A percentile compares a stretch with the other conserved stretches of the same genome.
Conservation (phyloP, 169 alveolate species). For the Eimeria maxima region DNA sequence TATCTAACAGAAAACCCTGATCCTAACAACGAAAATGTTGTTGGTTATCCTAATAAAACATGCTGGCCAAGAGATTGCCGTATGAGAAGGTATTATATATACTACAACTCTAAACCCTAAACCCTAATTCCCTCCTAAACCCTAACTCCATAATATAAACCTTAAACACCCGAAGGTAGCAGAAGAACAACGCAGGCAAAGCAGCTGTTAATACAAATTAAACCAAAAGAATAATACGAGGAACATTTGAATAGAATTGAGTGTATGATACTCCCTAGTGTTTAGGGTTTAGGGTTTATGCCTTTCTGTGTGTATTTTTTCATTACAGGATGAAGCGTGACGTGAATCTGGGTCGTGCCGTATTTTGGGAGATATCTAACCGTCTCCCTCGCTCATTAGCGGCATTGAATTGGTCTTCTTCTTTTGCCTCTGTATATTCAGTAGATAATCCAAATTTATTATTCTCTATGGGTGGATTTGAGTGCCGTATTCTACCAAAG, state of each 20-base stretch:
- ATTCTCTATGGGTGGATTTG: conserved; percentile 99
- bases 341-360: conserved; percentile 99
- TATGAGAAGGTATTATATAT: conserved; percentile 98
- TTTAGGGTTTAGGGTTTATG: not conserved
- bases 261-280: not conserved
- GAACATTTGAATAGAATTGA: too few relatives aligned
- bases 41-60: conserved; percentile 99
- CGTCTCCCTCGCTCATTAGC: conserved; percentile 99
- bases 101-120: too few relatives aligned
- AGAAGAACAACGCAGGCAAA: too few relatives aligned
- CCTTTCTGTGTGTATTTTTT: too few relatives aligned
- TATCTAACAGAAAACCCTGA: conserved; percentile 99
- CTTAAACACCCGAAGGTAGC: too few relatives aligned
- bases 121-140: too few relatives aligned
- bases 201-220: too few relatives aligned
- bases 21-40: conserved; percentile 99
- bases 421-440: conserved; percentile 99
- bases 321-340: conserved; percentile 92
- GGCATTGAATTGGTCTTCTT: conserved; percentile 97
- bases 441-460: conserved; percentile 99
- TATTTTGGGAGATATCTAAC: conserved; percentile 99
- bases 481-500: conserved; percentile 87
- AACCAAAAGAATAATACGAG: too few relatives aligned
- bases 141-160: conserved; percentile 85
- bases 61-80: conserved; percentile 99